Evolutionary conservation across 2,329 filamentous ascomycete species (phyloP), one percentile per base, ranked within the genome.

Genomic region (Fusarium nodosum): DNA sequence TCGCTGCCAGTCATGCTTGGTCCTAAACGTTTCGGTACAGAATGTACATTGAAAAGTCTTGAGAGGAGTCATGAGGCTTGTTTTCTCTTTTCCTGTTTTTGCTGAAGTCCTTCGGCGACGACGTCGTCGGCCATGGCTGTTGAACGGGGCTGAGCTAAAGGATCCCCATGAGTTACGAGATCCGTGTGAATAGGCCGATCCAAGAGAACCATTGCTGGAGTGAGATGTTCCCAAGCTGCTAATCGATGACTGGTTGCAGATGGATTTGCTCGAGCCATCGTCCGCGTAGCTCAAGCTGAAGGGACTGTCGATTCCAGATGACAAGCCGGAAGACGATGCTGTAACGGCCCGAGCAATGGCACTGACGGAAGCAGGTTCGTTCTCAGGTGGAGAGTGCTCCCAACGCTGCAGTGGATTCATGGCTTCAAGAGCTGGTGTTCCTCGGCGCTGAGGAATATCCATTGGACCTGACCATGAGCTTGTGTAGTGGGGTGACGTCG

Each of bases 1-100:
- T 61, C 90, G 82, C 72, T 90, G 88, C 88, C 88, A 91, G 77
- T 91, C 88, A 72, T 91, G 87, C 75, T 91, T 91, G 5, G 88
- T 90, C 69, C 88, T 82, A 77, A 90, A 91, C 0, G 87, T 89
- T 68, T 90, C 88, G 9, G 88, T 90, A 76, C 88, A 91, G 81
- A 91, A 91, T 66, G 88, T 91, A 77, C 88, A 91, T 77, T 90
- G 88, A 77, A 86, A 89, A 3, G 86, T 87, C 73, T 87, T 87
- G 60, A 85, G 79, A 4, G 84, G 85, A 5, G 79, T 78, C 13
- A 72, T 71, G 3, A 85, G 77, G 10, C 75, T 68, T 1, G 75
- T 76, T 48, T 75, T 76, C 16, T 83, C 81, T 2, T 81, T 79
- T 2, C 67, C 67, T 15, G 75, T 74, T 68, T 80, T 82, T 13